Evolutionary conservation across 78 protist species (phyloP), one percentile per base, ranked within the genome.

Genomic region (Dictyostelium brefeldianum): DNA sequence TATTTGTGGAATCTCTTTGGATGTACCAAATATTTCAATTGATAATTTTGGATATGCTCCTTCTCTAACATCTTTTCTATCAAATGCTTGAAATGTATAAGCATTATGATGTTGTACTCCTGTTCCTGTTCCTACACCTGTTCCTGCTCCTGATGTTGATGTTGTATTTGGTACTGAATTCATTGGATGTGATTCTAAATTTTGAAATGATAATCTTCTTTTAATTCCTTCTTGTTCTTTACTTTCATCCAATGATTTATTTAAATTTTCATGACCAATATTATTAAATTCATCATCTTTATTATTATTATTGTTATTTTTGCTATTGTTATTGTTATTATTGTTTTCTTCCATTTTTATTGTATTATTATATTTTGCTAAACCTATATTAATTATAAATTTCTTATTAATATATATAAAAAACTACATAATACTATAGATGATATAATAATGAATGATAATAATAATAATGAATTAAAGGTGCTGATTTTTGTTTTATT

Each of bases 181-280:
- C 67, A 81, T 70, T 46, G 78, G 74, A 9, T 43, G 20, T 17
- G 57, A 20, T 25, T 75, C 50, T 31, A 85, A 47, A 51, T 69
- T 59, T 48, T 71, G 70, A 59, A 85, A 87, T 84, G 95, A 84
- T 90, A 78, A 79, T 91, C 83, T 91, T 46, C 48, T 90, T 18
- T 47, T 54, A 7, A 78, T 29, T 89, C 41, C n/a, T 18, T 46
- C 47, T 11, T 62, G 70, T 47, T 91, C 65, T 53, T 59, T 73
- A 29, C 18, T 81, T 73, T 43, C 36, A n/a, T 77, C 29, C 15
- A 11, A 9, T 29, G 43, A n/a, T 90, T 81, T 80, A 4, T 25
- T 25, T 53, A 47, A 81, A 75, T 90, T 41, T 50, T 90, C 7
- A 62, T 73, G 18, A 46, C 43, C 48, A 46, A 64, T 78, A 54